Percentiles rank a stretch among this genome's conserved stretches.
phyloP scores from a whole-genome alignment of 169 alveolate species.

The Miamiensis avidus region DNA sequence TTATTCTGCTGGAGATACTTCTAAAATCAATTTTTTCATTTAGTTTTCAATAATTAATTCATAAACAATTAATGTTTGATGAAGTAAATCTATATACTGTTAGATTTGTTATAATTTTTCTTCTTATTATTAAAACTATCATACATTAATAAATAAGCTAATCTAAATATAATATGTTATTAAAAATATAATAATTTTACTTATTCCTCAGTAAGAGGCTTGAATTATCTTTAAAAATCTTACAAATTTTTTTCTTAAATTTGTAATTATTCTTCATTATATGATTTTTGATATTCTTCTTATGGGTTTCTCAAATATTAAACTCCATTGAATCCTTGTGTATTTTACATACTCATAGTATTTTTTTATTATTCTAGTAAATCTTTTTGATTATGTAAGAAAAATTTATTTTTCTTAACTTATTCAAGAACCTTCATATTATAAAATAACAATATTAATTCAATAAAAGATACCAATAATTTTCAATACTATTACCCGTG shows the following conservation, averaged over 20 bases:
- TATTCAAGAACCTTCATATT: too few species aligned
- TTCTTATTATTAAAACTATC: background rate
- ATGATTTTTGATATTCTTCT: background rate
- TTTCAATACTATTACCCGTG: too few species aligned
- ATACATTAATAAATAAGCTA: too few species aligned
- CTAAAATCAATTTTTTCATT: too few species aligned
- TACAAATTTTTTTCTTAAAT: background rate
- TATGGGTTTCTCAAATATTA: background rate
- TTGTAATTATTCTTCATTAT: background rate
- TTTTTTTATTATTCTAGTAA: background rate
- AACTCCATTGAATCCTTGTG: background rate
- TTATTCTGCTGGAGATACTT: background rate
- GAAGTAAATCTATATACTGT: too few species aligned
- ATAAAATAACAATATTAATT: too few species aligned
- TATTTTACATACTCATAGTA: background rate
- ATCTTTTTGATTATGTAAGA: too few species aligned
- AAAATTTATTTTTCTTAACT: too few species aligned
- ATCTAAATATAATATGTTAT: too few species aligned
- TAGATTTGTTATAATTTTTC: background rate
- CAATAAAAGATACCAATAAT: background rate
- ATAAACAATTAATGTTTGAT: background rate
- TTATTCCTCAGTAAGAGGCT: too few species aligned
- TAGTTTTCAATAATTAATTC: background rate
- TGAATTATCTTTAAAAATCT: too few species aligned
- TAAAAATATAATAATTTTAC: too few species aligned